A percentile compares a stretch with the other conserved stretches of the same genome.
These are phyloP conservation scores for Epichloe elymi DNA, from an alignment of 2,329 filamentous ascomycete genomes.

Conservation along the genomic window DNA sequence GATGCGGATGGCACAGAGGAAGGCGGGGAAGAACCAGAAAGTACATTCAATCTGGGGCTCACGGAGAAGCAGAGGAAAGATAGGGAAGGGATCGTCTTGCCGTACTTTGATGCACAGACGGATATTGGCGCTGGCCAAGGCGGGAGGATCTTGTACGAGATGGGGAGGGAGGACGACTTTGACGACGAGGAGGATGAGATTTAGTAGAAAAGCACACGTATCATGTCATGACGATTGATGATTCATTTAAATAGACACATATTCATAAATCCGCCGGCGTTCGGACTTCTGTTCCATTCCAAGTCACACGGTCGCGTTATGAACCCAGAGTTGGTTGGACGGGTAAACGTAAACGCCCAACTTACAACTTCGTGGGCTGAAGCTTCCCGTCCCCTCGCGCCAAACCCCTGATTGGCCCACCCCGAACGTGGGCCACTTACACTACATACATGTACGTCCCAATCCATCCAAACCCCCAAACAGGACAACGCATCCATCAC, in stretches of 20 bases:
- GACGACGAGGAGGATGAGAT: slow-evolving; percentile 94
- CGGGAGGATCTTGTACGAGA: slow-evolving; percentile 88
- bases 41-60: slow-evolving; percentile 75
- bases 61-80: slow-evolving; percentile 85
- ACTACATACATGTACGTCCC: neutral
- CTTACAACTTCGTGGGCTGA: neutral
- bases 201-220: slow-evolving; percentile 45
- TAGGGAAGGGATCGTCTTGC: slow-evolving; percentile 77
- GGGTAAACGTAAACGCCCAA: neutral
- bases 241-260: no score
- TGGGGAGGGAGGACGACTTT: slow-evolving; percentile 93
- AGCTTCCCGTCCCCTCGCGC: neutral
- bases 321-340: neutral
- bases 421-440: neutral
- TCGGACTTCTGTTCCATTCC: no score
- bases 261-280: no score
- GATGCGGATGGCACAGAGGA: slow-evolving; percentile 20
- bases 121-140: slow-evolving; percentile 68
- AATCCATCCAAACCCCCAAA: no score
- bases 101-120: slow-evolving; percentile 93
- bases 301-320: no score
- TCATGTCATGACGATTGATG: neutral
- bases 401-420: slow-evolving; percentile 9
- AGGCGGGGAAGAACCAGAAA: slow-evolving; percentile 45
- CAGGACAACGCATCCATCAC: neutral